These are phyloP conservation scores for Elasticomyces elasticus DNA, from an alignment of 495 filamentous ascomycete genomes.

Conservation along the genomic window DNA sequence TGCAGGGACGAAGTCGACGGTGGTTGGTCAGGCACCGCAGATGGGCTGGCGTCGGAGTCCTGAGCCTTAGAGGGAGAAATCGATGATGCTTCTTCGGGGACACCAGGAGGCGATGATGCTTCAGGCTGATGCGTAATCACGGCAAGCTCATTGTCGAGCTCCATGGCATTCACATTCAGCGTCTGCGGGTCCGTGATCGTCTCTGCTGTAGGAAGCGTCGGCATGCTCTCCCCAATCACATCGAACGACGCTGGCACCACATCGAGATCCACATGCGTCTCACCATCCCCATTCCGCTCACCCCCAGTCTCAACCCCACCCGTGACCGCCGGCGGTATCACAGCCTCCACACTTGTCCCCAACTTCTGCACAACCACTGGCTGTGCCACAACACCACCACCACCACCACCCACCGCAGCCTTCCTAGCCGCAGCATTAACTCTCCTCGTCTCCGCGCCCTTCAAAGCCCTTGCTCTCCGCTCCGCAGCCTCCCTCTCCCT, in stretches of 20 bases:
- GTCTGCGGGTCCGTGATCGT: too few species aligned
- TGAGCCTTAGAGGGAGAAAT: too few species aligned
- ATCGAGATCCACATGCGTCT: too few species aligned
- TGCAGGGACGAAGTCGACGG: background rate
- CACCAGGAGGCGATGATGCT: too few species aligned
- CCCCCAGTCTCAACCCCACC: background rate
- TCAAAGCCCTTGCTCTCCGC: slow-evolving; percentile 14
- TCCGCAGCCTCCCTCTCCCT: slow-evolving; percentile 25
- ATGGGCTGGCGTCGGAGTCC: too few species aligned
- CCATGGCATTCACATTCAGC: too few species aligned
- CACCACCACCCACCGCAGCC: slow-evolving; percentile 2
- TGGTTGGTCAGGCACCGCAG: background rate
- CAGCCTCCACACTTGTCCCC: background rate
- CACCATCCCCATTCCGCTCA: background rate
- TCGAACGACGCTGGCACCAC: too few species aligned
- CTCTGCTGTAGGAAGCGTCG: too few species aligned
- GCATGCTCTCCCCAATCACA: too few species aligned
- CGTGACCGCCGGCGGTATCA: background rate
- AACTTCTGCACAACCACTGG: background rate
- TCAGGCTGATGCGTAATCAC: too few species aligned
- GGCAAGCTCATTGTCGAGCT: too few species aligned
- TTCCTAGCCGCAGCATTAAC: slow-evolving; percentile 20
- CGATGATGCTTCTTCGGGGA: too few species aligned
- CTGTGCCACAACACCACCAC: background rate
- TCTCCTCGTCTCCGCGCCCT: slow-evolving; percentile 20